Evolutionary conservation across 164 flowering plant species (phyloP).

Genomic region (Nymphaea colorata): DNA sequence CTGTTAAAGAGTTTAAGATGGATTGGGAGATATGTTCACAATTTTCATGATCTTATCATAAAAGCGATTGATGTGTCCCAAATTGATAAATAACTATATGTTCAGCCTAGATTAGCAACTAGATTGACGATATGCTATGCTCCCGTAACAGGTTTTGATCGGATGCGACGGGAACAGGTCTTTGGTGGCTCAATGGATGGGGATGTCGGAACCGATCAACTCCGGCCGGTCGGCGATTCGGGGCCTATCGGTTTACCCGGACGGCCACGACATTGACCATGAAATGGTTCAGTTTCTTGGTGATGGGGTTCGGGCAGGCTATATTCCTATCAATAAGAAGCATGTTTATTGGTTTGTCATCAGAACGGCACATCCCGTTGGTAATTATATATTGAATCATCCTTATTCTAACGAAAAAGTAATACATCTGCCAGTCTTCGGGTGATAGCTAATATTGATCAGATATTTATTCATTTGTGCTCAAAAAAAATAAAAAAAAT

Average conservation of each 20-base stretch:
- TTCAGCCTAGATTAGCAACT: too few species aligned
- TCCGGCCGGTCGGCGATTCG: slow-evolving; percentile 30
- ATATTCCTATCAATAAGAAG: slow-evolving; percentile 31
- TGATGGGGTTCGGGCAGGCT: slow-evolving; percentile 36
- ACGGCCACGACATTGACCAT: slow-evolving; percentile 27
- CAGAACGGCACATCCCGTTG: slow-evolving; percentile 12
- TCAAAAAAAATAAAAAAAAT: too few species aligned
- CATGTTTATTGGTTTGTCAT: slow-evolving; percentile 48
- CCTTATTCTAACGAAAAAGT: too few species aligned
- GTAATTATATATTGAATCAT: slow-evolving; percentile 8
- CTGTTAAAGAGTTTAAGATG: too few species aligned
- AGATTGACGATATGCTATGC: neutral
- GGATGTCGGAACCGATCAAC: slow-evolving; percentile 22
- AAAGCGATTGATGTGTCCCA: neutral
- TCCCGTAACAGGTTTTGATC: slow-evolving; percentile 24
- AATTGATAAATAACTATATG: too few species aligned
- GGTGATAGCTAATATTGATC: too few species aligned
- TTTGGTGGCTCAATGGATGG: slow-evolving; percentile 31
- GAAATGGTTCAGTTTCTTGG: slow-evolving; percentile 27
- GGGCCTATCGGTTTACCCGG: slow-evolving; percentile 21
- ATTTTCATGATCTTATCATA: neutral
- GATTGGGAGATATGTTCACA: too few species aligned
- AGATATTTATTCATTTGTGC: too few species aligned
- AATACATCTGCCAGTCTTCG: too few species aligned
- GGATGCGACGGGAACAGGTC: slow-evolving; percentile 58